phyloP scores from a whole-genome alignment of 148 eudicot genomes.

The Rhododendron ovatum region DNA sequence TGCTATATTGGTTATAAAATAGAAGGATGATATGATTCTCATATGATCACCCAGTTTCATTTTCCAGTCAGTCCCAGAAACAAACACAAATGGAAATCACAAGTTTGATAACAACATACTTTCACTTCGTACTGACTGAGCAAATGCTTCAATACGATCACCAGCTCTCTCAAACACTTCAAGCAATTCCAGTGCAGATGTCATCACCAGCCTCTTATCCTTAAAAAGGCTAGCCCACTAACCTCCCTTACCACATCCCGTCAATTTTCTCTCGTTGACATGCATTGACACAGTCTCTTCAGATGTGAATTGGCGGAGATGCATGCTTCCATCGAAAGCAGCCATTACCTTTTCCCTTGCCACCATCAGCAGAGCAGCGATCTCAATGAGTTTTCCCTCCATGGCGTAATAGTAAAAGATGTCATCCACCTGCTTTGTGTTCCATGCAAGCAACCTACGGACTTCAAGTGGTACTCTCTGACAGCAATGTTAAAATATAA shows the following conservation, averaged over 20 bases:
- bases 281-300: background rate
- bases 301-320: background rate
- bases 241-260: background rate
- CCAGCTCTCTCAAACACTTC: background rate
- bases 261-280: background rate
- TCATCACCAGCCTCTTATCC: background rate
- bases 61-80: background rate
- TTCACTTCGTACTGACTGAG: background rate
- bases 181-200: background rate
- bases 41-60: too few relatives aligned
- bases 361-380: background rate
- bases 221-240: background rate
- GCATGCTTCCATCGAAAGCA: background rate
- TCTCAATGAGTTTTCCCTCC: background rate
- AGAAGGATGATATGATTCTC: background rate
- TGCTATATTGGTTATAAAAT: background rate
- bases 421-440: background rate
- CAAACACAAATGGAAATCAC: background rate
- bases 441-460: background rate
- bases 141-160: background rate
- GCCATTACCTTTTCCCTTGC: background rate
- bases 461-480: background rate
- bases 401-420: background rate
- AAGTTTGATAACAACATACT: background rate
- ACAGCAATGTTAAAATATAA: background rate